These are phyloP conservation scores for Exophiala bonariae DNA, from an alignment of 2,329 filamentous ascomycete genomes.

Conservation along the genomic window DNA sequence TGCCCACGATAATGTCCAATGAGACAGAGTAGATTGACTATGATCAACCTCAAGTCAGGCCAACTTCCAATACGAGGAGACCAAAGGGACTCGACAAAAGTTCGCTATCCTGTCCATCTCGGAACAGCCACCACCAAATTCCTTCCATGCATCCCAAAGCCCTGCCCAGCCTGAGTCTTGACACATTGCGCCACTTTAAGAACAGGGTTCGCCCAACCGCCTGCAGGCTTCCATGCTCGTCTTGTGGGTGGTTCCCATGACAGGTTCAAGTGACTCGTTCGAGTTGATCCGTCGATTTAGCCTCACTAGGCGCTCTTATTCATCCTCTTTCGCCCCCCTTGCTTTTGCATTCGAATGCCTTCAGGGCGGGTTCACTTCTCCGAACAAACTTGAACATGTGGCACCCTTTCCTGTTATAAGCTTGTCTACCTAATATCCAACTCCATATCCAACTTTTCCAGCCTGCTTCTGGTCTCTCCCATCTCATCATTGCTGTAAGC, in stretches of 20 bases:
- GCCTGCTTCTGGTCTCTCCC: slow-evolving; percentile 1
- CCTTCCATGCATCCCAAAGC: not conserved
- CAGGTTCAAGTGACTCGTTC: not conserved
- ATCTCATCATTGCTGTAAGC: not conserved
- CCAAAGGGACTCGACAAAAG: too few species aligned
- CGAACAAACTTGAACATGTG: too few species aligned
- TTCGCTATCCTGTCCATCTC: too few species aligned
- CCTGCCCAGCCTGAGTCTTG: slow-evolving; percentile 3
- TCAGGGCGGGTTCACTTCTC: too few species aligned
- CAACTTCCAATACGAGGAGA: too few species aligned
- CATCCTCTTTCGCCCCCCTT: not conserved
- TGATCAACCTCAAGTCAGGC: too few species aligned
- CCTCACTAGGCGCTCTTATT: slow-evolving; percentile 20
- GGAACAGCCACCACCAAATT: slow-evolving; percentile 1
- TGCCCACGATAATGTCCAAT: too few species aligned
- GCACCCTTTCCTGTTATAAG: slow-evolving; percentile 13
- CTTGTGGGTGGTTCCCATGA: too few species aligned
- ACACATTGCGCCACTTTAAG: slow-evolving; percentile 3
- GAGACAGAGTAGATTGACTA: too few species aligned
- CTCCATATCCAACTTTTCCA: not conserved
- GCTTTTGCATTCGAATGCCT: not conserved
- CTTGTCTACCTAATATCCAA: not conserved
- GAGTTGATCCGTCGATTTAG: slow-evolving; percentile 8
- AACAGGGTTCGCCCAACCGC: too few species aligned
- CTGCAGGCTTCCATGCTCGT: too few species aligned